Evolutionary conservation across 2,329 filamentous ascomycete species (phyloP).

Genomic region (Exophiala sideris): DNA sequence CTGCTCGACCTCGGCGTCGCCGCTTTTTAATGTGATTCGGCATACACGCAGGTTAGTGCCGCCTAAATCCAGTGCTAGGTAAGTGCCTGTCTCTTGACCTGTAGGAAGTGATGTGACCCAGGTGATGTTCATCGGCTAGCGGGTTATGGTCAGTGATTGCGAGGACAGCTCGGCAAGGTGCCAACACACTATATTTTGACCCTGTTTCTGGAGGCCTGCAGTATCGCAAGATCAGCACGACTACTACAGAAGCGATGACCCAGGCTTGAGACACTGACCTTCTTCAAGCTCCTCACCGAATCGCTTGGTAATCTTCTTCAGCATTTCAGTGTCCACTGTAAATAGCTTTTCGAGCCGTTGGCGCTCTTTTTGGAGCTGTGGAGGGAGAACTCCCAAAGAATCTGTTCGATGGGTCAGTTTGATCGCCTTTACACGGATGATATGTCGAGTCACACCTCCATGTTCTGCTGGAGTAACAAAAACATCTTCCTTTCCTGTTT

Average conservation of each 20-base stretch:
- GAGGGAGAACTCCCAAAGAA: constrained; percentile 50
- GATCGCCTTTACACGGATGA: not conserved
- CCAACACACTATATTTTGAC: constrained; percentile 7
- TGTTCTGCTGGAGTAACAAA: not conserved
- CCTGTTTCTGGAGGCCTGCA: constrained; percentile 1
- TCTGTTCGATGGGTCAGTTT: not conserved
- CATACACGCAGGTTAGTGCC: constrained; percentile 88
- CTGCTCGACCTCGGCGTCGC: constrained; percentile 85
- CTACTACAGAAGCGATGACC: not conserved
- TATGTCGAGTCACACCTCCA: not conserved
- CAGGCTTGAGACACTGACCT: constrained; percentile 47
- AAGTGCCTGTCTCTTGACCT: constrained; percentile 78
- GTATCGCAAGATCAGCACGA: not conserved
- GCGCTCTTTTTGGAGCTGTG: constrained; percentile 70
- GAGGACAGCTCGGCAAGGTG: not conserved
- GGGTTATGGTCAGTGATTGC: not conserved
- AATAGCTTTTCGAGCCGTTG: constrained; percentile 74
- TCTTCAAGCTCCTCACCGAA: constrained; percentile 79
- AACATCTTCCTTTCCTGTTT: not conserved
- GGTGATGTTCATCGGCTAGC: constrained; percentile 91
- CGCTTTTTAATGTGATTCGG: constrained; percentile 83
- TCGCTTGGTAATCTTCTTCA: constrained; percentile 82
- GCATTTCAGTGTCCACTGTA: constrained; percentile 65
- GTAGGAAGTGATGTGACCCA: constrained; percentile 90
- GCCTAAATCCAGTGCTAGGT: constrained; percentile 81